Percentiles rank a stretch among this genome's conserved stretches.
phyloP scores from a whole-genome alignment of 345 rosid species.

The Abelmoschus esculentus region DNA sequence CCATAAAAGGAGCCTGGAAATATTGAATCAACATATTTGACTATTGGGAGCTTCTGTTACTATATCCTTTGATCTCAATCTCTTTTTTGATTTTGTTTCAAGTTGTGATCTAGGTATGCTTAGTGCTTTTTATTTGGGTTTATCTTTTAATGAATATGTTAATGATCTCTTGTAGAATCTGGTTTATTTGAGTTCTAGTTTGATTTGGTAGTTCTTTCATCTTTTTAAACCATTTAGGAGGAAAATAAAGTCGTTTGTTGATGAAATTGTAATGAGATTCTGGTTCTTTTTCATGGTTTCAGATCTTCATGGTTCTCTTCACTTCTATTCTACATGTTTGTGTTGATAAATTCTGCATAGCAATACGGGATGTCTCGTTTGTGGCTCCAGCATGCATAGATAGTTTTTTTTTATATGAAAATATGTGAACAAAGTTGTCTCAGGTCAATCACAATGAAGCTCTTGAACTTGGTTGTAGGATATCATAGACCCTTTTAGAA shows the following conservation, averaged over 20 bases:
- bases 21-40: neutral
- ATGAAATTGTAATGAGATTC: neutral
- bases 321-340: neutral
- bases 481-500: neutral
- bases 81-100: conserved; percentile 3
- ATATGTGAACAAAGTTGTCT: neutral
- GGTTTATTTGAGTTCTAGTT: neutral
- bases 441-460: neutral
- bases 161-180: neutral
- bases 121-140: neutral
- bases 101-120: conserved; percentile 22
- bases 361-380: neutral
- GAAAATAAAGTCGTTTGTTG: neutral
- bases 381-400: neutral
- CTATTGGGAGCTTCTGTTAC: neutral
- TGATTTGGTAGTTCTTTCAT: neutral
- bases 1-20: neutral
- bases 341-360: neutral
- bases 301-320: conserved; percentile 2
- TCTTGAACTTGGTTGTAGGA: neutral
- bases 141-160: neutral
- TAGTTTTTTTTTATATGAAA: neutral
- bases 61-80: conserved; percentile 9
- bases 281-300: neutral
- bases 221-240: neutral